These are phyloP conservation scores for Aspergillus conjunctus DNA, from an alignment of 495 filamentous ascomycete species.

Conservation along the genomic window DNA sequence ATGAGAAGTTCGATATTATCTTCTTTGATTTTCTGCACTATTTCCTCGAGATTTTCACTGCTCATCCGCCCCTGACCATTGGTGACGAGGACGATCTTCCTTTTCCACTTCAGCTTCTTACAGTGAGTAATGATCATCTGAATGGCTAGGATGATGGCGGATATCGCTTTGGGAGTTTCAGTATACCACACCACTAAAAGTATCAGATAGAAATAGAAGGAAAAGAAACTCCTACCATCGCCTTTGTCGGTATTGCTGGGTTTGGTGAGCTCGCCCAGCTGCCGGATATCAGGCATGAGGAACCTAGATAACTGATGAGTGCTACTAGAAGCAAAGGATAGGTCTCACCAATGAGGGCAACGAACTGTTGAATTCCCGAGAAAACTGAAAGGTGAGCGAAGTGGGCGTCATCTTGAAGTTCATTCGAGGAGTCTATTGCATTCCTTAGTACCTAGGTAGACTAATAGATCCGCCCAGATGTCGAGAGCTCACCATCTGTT, in stretches of 20 bases:
- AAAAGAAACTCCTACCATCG: slow-evolving; percentile 57
- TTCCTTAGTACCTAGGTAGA: slow-evolving; percentile 25
- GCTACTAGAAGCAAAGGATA: not conserved
- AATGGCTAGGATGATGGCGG: slow-evolving; percentile 80
- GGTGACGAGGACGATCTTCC: slow-evolving; percentile 82
- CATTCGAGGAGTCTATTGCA: slow-evolving; percentile 64
- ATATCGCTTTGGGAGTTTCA: slow-evolving; percentile 58
- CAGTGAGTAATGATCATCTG: slow-evolving; percentile 81
- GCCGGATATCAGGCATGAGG: slow-evolving; percentile 67
- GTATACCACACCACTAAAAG: too few relatives aligned
- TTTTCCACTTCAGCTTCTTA: slow-evolving; percentile 86
- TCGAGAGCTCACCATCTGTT: slow-evolving; percentile 60
- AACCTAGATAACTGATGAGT: slow-evolving; percentile 45
- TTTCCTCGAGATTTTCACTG: slow-evolving; percentile 60
- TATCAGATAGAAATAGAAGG: slow-evolving; percentile 11
- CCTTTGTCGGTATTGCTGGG: slow-evolving; percentile 71
- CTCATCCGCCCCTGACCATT: slow-evolving; percentile 75
- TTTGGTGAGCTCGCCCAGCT: slow-evolving; percentile 61
- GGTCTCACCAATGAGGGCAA: slow-evolving; percentile 9
- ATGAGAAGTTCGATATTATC: slow-evolving; percentile 76
- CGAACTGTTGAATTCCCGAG: slow-evolving; percentile 66
- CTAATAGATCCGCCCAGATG: not conserved
- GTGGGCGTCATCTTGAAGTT: slow-evolving; percentile 59
- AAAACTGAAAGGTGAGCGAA: slow-evolving; percentile 80
- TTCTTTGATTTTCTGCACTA: slow-evolving; percentile 69